These are phyloP conservation scores for Sugiyamaella chiloensis DNA, from an alignment of 805 yeast species.

Conservation along the genomic window DNA sequence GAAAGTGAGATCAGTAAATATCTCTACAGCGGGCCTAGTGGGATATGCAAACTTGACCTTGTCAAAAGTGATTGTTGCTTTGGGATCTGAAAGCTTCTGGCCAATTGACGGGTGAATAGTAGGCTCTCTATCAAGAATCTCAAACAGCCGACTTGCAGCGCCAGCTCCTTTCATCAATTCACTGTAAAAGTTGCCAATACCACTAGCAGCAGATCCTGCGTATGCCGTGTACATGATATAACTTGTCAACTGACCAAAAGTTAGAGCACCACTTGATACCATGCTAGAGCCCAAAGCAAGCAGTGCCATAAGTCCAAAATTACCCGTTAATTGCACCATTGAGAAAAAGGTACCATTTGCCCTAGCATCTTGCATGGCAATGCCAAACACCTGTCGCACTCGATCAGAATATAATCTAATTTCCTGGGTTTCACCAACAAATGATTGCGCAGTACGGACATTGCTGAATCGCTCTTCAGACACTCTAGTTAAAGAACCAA, in stretches of 20 bases:
- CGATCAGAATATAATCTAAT: conserved; percentile 70
- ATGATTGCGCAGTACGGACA: conserved; percentile 82
- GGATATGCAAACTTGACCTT: conserved; percentile 76
- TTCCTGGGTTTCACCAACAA: conserved; percentile 79
- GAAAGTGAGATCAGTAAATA: conserved; percentile 61
- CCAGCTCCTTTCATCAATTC: conserved; percentile 98
- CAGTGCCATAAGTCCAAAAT: conserved; percentile 70
- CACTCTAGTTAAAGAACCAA: conserved; percentile 83
- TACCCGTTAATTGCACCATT: conserved; percentile 80
- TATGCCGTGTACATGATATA: conserved; percentile 95
- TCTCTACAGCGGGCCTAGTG: conserved; percentile 67
- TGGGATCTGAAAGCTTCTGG: conserved; percentile 36
- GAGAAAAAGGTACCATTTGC: conserved; percentile 75
- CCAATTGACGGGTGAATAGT: conserved; percentile 68
- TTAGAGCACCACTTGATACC: conserved; percentile 70
- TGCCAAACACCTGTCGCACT: conserved; percentile 58
- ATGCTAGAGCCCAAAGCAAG: conserved; percentile 77
- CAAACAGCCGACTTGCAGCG: conserved; percentile 89
- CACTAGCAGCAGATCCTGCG: conserved; percentile 90
- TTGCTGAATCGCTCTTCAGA: conserved; percentile 89
- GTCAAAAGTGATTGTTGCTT: conserved; percentile 51
- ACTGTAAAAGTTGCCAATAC: conserved; percentile 84
- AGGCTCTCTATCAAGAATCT: conserved; percentile 75
- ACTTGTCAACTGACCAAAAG: conserved; percentile 86
- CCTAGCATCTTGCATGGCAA: conserved; percentile 76